Percentiles rank a stretch among this genome's conserved stretches.
Conservation (phyloP, 78 protist species). For the Dictyostelium intermedium region DNA sequence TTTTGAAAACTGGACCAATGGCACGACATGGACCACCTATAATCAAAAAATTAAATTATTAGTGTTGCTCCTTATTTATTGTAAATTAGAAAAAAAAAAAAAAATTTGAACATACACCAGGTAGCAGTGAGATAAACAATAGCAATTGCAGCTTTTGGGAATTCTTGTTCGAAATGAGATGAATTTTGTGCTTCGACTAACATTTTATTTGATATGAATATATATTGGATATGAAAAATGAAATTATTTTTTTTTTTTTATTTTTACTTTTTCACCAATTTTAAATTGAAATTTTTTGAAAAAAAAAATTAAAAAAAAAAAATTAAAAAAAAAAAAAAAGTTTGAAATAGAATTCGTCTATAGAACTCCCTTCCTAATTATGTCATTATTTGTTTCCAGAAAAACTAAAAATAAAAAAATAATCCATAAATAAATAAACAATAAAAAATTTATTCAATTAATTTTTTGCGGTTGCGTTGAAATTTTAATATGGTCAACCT, state of each 20-base stretch:
- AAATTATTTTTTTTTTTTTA: not conserved
- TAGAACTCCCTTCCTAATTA: not conserved
- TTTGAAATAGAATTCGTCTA: not conserved
- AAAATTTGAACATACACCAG: not conserved
- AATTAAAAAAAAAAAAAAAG: too few relatives aligned
- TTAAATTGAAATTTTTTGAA: too few relatives aligned
- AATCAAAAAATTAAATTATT: not conserved
- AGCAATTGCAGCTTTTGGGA: not conserved
- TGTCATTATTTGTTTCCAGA: not conserved
- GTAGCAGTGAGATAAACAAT: conserved; percentile 21
- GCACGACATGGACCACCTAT: conserved; percentile 23
- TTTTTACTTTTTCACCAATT: too few relatives aligned
- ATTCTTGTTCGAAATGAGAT: not conserved
- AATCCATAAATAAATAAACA: too few relatives aligned
- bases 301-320: not conserved
- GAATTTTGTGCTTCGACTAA: not conserved
- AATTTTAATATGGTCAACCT: too few relatives aligned
- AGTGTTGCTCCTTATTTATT: too few relatives aligned
- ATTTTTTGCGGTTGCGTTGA: too few relatives aligned
- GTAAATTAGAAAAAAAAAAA: too few relatives aligned
- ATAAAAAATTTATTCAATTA: too few relatives aligned
- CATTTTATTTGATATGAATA: not conserved
- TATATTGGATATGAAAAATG: not conserved
- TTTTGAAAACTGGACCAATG: not conserved
- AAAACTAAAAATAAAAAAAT: too few relatives aligned